A percentile compares a stretch with the other conserved stretches of the same genome.
Evolutionary conservation across 345 rosid genomes (phyloP).

Genomic region (Cardamine chenopodiifolia): DNA sequence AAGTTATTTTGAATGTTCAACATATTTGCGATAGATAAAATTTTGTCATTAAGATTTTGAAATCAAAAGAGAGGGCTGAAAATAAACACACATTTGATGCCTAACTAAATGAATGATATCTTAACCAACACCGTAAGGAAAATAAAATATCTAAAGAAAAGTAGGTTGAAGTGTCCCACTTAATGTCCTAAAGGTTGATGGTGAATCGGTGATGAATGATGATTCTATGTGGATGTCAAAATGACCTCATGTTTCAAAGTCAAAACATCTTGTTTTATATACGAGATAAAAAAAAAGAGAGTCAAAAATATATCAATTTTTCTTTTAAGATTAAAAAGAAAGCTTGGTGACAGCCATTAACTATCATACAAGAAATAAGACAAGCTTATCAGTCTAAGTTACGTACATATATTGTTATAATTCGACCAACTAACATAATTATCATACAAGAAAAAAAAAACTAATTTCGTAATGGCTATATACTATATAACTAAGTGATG

Average conservation of each 20-base stretch:
- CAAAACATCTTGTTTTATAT: slow-evolving; percentile 18
- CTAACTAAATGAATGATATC: slow-evolving; percentile 28
- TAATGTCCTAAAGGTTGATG: slow-evolving; percentile 20
- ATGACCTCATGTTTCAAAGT: slow-evolving; percentile 42
- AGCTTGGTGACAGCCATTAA: neutral
- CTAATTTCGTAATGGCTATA: neutral
- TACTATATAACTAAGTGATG: neutral
- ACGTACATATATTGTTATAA: neutral
- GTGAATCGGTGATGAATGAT: slow-evolving; percentile 24
- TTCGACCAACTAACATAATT: neutral
- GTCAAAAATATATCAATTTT: neutral
- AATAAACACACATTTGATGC: slow-evolving; percentile 24
- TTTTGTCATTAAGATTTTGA: neutral
- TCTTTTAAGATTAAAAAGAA: neutral
- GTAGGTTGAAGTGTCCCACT: slow-evolving; percentile 41
- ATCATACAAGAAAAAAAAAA: neutral
- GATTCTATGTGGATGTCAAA: slow-evolving; percentile 34
- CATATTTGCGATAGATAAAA: neutral
- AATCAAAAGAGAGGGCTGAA: neutral
- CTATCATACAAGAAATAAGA: neutral
- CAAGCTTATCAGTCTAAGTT: slow-evolving; percentile 9
- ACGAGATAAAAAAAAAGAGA: neutral
- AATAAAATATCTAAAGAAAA: slow-evolving; percentile 2
- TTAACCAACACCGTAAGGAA: slow-evolving; percentile 13
- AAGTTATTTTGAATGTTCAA: neutral